phyloP scores from a whole-genome alignment of 1,284 basidiomycete species.

The Pseudozyma sp. region DNA sequence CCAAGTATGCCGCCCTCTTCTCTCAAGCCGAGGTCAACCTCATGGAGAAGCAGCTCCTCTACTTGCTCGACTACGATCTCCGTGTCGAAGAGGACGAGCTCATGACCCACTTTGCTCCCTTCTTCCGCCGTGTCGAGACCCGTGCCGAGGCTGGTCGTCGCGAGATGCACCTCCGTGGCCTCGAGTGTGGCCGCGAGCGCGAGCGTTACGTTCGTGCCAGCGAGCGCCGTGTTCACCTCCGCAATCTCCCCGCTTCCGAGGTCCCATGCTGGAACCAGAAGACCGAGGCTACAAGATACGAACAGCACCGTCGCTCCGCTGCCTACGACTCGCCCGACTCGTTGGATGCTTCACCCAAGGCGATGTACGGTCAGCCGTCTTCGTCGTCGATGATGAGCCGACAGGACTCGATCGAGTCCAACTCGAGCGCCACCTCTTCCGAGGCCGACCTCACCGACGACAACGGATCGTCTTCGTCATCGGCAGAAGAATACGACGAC shows the following conservation, averaged over 20 bases:
- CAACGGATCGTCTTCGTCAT: slow-evolving; percentile 65
- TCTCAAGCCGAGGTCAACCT: slow-evolving; percentile 80
- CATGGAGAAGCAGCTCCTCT: slow-evolving; percentile 86
- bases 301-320: slow-evolving; percentile 40
- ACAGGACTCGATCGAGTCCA: slow-evolving; percentile 54
- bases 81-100: slow-evolving; percentile 68
- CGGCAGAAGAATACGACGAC: slow-evolving; percentile 64
- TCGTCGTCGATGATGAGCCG: slow-evolving; percentile 51
- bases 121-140: slow-evolving; percentile 66
- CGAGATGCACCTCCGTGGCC: slow-evolving; percentile 66
- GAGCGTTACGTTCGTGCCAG: slow-evolving; percentile 65
- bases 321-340: slow-evolving; percentile 48
- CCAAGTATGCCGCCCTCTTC: slow-evolving; percentile 78
- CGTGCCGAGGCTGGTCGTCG: slow-evolving; percentile 64
- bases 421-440: slow-evolving; percentile 54
- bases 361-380: slow-evolving; percentile 20
- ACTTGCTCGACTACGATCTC: slow-evolving; percentile 69
- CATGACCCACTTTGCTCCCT: slow-evolving; percentile 66
- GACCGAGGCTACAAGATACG: slow-evolving; percentile 32
- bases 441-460: slow-evolving; percentile 67
- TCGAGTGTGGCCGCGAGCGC: slow-evolving; percentile 65
- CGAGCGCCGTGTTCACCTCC: slow-evolving; percentile 64
- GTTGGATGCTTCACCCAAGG: slow-evolving; percentile 35
- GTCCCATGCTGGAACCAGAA: slow-evolving; percentile 66
- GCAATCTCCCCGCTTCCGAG: slow-evolving; percentile 62